Conservation (phyloP, 106 monocot species). For the Platanthera zijinensis region DNA sequence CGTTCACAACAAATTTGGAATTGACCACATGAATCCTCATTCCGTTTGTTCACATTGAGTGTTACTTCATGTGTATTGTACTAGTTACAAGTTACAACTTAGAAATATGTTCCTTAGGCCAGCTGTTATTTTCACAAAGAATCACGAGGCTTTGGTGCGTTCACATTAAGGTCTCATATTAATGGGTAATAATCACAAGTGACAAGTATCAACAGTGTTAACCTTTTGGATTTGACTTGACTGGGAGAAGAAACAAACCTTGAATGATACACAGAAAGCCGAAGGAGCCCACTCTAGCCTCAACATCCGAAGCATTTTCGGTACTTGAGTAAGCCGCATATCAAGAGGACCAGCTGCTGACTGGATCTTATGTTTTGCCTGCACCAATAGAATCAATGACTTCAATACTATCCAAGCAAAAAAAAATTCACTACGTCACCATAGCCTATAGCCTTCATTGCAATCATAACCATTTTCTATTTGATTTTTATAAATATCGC, state of each 20-base stretch:
- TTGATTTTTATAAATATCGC: too few relatives aligned
- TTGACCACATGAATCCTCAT: too few relatives aligned
- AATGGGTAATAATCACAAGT: not conserved
- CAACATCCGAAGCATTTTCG: slow-evolving; percentile 79
- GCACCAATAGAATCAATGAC: not conserved
- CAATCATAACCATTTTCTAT: too few relatives aligned
- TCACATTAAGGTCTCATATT: too few relatives aligned
- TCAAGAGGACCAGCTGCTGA: slow-evolving; percentile 82
- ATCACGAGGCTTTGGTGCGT: too few relatives aligned
- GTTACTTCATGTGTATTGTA: too few relatives aligned
- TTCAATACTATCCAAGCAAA: not conserved
- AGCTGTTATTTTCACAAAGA: too few relatives aligned
- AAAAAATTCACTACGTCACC: not conserved
- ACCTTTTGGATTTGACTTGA: not conserved
- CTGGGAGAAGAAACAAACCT: slow-evolving; percentile 36
- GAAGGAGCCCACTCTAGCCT: slow-evolving; percentile 79
- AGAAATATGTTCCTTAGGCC: too few relatives aligned
- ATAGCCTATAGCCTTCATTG: too few relatives aligned
- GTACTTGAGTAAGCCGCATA: slow-evolving; percentile 86
- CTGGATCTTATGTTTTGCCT: slow-evolving; percentile 95
- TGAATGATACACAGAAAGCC: slow-evolving; percentile 86
- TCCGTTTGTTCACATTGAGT: too few relatives aligned
- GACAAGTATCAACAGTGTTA: not conserved
- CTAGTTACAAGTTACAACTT: too few relatives aligned
- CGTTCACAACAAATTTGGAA: too few relatives aligned